These are phyloP conservation scores for Danielia reshetovae DNA, from an alignment of 805 yeast genomes.

Conservation along the genomic window DNA sequence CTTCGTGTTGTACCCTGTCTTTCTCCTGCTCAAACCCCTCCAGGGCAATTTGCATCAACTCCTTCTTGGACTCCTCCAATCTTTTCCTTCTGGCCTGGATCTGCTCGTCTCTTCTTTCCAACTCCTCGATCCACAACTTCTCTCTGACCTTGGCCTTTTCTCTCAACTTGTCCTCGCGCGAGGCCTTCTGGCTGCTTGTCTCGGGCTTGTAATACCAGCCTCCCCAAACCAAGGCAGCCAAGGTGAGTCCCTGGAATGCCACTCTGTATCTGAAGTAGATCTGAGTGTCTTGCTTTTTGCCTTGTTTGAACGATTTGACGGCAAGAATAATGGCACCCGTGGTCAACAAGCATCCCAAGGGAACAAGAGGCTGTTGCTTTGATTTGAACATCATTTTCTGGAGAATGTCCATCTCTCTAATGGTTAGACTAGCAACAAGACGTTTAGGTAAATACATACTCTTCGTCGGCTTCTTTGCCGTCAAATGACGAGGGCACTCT, in stretches of 20 bases:
- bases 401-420: conserved; percentile 40
- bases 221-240: conserved; percentile 79
- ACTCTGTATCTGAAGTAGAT: conserved; percentile 88
- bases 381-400: conserved; percentile 59
- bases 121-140: conserved; percentile 80
- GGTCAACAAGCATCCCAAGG: conserved; percentile 75
- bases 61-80: conserved; percentile 51
- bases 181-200: conserved; percentile 32
- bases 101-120: conserved; percentile 80
- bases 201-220: conserved; percentile 63
- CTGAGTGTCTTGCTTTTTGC: conserved; percentile 74
- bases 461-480: conserved; percentile 32
- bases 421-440: neutral
- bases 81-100: conserved; percentile 64
- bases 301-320: conserved; percentile 66
- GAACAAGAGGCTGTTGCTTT: conserved; percentile 86
- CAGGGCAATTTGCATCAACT: conserved; percentile 35
- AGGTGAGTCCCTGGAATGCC: conserved; percentile 77
- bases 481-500: conserved; percentile 49
- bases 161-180: conserved; percentile 58
- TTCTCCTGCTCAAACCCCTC: conserved; percentile 27
- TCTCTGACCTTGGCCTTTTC: conserved; percentile 86
- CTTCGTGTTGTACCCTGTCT: conserved; percentile 2
- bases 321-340: conserved; percentile 79
- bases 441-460: no score